These are phyloP conservation scores for Solanum sejunctum DNA, from an alignment of 257 asterid species.

Conservation along the genomic window DNA sequence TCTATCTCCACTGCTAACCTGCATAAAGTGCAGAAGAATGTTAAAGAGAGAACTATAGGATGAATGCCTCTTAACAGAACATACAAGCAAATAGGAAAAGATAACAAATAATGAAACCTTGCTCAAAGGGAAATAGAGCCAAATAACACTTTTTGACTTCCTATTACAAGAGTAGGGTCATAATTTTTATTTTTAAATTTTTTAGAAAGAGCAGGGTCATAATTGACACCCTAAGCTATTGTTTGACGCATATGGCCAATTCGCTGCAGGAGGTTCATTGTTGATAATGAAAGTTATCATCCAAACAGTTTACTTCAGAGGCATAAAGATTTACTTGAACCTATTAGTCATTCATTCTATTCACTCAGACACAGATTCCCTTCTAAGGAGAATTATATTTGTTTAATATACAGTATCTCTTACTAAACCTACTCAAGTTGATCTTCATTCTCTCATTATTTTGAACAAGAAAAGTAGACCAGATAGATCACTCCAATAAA, in stretches of 20 bases:
- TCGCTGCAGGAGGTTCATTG: background rate
- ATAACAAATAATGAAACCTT: background rate
- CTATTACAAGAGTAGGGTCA: background rate
- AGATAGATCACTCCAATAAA: background rate
- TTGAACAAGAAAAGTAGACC: background rate
- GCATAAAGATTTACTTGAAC: background rate
- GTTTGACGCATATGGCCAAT: background rate
- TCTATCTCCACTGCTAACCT: slow-evolving; percentile 89
- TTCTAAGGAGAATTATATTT: background rate
- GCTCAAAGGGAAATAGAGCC: background rate
- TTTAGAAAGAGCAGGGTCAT: background rate
- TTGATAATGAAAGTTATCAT: background rate
- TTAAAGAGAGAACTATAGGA: background rate
- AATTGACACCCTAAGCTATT: background rate
- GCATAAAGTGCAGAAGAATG: background rate
- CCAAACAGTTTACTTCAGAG: background rate
- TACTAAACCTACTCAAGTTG: background rate
- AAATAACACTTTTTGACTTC: background rate
- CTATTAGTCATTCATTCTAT: background rate
- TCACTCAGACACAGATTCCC: background rate
- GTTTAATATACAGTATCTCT: background rate
- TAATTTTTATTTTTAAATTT: too few relatives aligned
- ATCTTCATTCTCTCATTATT: background rate
- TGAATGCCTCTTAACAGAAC: background rate
- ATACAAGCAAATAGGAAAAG: background rate